A percentile compares a stretch with the other conserved stretches of the same genome.
phyloP scores from a whole-genome alignment of 169 alveolate genomes.

The Perkinsus olseni region DNA sequence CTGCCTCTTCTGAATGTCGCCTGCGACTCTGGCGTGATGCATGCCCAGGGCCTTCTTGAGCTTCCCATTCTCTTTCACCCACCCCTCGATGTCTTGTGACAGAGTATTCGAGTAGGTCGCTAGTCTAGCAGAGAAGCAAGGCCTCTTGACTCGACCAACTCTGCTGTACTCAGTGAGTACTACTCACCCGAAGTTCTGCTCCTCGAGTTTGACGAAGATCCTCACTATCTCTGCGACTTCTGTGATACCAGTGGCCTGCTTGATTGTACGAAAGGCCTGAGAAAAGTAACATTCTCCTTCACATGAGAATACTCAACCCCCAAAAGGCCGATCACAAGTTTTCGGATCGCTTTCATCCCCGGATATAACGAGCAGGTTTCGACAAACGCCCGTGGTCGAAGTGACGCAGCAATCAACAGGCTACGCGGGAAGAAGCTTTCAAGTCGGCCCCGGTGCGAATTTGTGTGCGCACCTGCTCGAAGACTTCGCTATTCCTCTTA shows the following conservation, averaged over 20 bases:
- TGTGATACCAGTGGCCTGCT: not conserved
- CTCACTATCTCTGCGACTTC: not conserved
- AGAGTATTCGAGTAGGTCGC: not conserved
- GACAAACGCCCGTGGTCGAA: not conserved
- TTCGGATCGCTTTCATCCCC: too few relatives aligned
- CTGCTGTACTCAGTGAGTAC: not conserved
- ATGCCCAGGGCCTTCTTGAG: not conserved
- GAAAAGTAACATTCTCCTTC: not conserved
- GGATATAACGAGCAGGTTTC: too few relatives aligned
- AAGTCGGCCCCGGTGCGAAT: too few relatives aligned
- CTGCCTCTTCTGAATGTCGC: not conserved
- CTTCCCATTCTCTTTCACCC: not conserved
- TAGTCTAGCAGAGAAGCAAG: not conserved
- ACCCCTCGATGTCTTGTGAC: not conserved
- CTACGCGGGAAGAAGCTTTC: not conserved
- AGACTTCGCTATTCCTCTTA: constrained; percentile 10
- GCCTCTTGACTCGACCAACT: not conserved
- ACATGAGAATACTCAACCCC: too few relatives aligned
- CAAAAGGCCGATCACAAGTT: too few relatives aligned
- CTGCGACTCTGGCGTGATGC: not conserved
- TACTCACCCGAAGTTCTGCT: not conserved
- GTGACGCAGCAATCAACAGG: not conserved
- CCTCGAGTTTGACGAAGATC: not conserved
- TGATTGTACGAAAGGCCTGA: not conserved
- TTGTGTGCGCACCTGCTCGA: not conserved